Percentiles rank a stretch among this genome's conserved stretches.
phyloP scores from a whole-genome alignment of 1,139 yeast species.

The Saccharomyces hybrid region DNA sequence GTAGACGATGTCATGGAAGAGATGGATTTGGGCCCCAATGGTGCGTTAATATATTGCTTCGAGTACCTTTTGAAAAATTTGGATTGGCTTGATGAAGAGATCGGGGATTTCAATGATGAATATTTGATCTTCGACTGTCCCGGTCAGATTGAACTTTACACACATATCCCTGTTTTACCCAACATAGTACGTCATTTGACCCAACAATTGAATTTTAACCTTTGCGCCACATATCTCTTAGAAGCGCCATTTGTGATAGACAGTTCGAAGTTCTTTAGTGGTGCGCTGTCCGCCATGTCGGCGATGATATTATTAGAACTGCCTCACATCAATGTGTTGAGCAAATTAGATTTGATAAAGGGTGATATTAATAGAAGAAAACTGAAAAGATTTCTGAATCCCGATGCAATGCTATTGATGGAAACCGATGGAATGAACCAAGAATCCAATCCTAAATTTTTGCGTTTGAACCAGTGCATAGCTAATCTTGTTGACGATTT shows the following conservation, averaged over 20 bases:
- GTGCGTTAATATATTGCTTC: slow-evolving; percentile 87
- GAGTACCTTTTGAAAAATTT: slow-evolving; percentile 78
- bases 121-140: slow-evolving; percentile 95
- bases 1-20: slow-evolving; percentile 97
- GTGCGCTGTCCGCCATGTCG: slow-evolving; percentile 94
- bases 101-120: slow-evolving; percentile 90
- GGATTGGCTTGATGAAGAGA: slow-evolving; percentile 95
- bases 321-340: slow-evolving; percentile 85
- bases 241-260: slow-evolving; percentile 94
- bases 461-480: slow-evolving; percentile 66
- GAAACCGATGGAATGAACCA: slow-evolving; percentile 36
- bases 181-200: slow-evolving; percentile 77
- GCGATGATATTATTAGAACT: slow-evolving; percentile 93
- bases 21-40: slow-evolving; percentile 89
- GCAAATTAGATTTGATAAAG: slow-evolving; percentile 78
- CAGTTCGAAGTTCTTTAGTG: slow-evolving; percentile 84
- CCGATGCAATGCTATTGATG: slow-evolving; percentile 75
- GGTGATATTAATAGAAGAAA: slow-evolving; percentile 66
- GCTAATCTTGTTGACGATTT: slow-evolving; percentile 91
- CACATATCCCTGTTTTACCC: slow-evolving; percentile 91
- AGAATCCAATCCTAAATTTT: slow-evolving; percentile 64
- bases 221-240: slow-evolving; percentile 85
- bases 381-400: slow-evolving; percentile 76
- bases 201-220: slow-evolving; percentile 66
- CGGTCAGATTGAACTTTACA: slow-evolving; percentile 92